Evolutionary conservation across 257 asterid species (phyloP).

Genomic region (Gynochthodes officinalis): DNA sequence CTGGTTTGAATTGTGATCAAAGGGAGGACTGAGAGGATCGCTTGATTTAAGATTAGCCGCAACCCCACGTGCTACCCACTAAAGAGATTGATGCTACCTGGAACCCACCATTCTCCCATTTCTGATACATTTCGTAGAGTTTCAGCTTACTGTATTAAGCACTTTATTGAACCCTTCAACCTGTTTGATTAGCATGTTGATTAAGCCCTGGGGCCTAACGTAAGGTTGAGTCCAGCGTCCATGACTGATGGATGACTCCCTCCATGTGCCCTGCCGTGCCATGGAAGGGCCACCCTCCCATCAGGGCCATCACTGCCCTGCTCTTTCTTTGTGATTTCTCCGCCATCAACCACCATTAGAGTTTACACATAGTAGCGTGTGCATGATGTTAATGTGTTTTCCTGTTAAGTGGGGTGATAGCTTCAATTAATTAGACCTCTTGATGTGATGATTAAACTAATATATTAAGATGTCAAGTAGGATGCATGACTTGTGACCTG

Average conservation of each 20-base stretch:
- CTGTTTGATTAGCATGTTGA: slow-evolving; percentile 14
- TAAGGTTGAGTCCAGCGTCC: slow-evolving; percentile 19
- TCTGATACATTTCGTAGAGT: slow-evolving; percentile 22
- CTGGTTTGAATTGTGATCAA: too few relatives aligned
- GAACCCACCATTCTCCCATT: slow-evolving; percentile 29
- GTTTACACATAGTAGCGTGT: too few relatives aligned
- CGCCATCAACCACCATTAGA: too few relatives aligned
- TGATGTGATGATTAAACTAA: slow-evolving; percentile 38
- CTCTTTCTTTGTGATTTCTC: too few relatives aligned
- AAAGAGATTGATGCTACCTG: too few relatives aligned
- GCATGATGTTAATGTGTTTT: too few relatives aligned
- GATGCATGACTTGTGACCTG: slow-evolving; percentile 3
- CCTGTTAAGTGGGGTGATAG: slow-evolving; percentile 35
- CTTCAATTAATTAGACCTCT: slow-evolving; percentile 18
- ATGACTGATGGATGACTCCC: background rate
- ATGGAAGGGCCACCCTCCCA: too few relatives aligned
- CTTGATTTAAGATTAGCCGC: too few relatives aligned
- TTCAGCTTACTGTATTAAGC: slow-evolving; percentile 26
- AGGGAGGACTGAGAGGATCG: too few relatives aligned
- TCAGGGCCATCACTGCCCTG: too few relatives aligned
- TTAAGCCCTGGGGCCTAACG: slow-evolving; percentile 38
- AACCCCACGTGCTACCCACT: too few relatives aligned
- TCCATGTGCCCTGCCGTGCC: background rate
- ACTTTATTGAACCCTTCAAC: slow-evolving; percentile 32
- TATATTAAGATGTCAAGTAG: slow-evolving; percentile 28